A percentile compares a stretch with the other conserved stretches of the same genome.
These are phyloP conservation scores for Inga oerstediana DNA, from an alignment of 306 rosid genomes.

Conservation along the genomic window DNA sequence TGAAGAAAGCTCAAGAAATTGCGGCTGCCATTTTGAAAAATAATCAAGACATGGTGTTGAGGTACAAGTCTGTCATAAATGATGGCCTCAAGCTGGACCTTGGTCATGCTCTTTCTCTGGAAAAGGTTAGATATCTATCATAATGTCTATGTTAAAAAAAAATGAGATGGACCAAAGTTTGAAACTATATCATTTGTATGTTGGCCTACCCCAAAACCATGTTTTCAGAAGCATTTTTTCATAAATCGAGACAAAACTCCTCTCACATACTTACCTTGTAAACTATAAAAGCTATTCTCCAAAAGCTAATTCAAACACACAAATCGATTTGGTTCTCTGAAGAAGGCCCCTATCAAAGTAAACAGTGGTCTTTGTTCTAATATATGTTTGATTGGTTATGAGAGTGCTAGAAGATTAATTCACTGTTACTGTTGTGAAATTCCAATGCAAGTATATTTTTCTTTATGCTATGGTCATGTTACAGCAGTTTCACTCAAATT, in stretches of 20 bases:
- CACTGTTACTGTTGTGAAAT: neutral
- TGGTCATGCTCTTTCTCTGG: constrained; percentile 71
- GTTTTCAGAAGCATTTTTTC: no score
- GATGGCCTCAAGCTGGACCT: constrained; percentile 86
- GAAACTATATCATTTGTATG: neutral
- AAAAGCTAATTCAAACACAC: neutral
- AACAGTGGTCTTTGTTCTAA: neutral
- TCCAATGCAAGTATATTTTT: neutral
- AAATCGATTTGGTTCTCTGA: neutral
- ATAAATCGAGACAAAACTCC: no score
- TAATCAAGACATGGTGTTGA: constrained; percentile 76
- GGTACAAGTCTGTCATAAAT: constrained; percentile 80
- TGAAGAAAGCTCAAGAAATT: constrained; percentile 74
- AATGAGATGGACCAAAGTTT: neutral
- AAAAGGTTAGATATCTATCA: constrained; percentile 56
- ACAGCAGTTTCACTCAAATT: neutral
- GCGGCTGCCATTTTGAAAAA: constrained; percentile 69
- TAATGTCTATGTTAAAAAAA: neutral
- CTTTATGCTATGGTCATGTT: neutral
- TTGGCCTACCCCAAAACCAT: no score
- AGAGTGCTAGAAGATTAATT: constrained; percentile 7
- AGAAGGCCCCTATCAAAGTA: neutral
- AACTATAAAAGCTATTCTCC: no score
- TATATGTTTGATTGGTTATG: constrained; percentile 9
- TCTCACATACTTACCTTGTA: no score